Evolutionary conservation across 2,329 filamentous ascomycete genomes (phyloP).

Genomic region (Pleomassaria siparia): DNA sequence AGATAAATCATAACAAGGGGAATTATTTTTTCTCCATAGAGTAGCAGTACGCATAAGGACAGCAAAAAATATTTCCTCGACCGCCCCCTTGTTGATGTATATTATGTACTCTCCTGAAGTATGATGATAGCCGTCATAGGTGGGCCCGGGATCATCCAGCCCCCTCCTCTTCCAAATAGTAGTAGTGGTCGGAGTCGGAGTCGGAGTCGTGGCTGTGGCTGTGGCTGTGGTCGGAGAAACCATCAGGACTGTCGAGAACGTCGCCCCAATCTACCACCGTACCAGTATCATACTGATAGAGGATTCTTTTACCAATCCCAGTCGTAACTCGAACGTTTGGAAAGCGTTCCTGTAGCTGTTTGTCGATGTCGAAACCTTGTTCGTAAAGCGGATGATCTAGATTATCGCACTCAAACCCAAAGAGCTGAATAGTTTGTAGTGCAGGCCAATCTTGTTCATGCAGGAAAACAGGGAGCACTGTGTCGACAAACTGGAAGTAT

Average conservation of each 20-base stretch:
- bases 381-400: background rate
- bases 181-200: too few species aligned
- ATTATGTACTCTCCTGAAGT: too few species aligned
- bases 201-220: too few species aligned
- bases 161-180: too few species aligned
- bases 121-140: too few species aligned
- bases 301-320: background rate
- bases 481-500: conserved; percentile 11
- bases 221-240: too few species aligned
- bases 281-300: background rate
- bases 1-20: too few species aligned
- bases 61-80: too few species aligned
- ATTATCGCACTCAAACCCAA: conserved; percentile 12
- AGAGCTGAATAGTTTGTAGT: conserved; percentile 10
- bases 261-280: background rate
- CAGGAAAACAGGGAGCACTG: conserved; percentile 12
- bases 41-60: too few species aligned
- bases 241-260: background rate
- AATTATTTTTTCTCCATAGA: too few species aligned
- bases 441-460: conserved; percentile 11
- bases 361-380: background rate
- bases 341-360: background rate
- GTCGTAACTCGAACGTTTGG: background rate
- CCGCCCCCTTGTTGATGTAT: too few species aligned
- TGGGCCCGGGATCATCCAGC: too few species aligned